phyloP scores from a whole-genome alignment of 2,329 filamentous ascomycete genomes.

The Hymenoscyphus infarciens region DNA sequence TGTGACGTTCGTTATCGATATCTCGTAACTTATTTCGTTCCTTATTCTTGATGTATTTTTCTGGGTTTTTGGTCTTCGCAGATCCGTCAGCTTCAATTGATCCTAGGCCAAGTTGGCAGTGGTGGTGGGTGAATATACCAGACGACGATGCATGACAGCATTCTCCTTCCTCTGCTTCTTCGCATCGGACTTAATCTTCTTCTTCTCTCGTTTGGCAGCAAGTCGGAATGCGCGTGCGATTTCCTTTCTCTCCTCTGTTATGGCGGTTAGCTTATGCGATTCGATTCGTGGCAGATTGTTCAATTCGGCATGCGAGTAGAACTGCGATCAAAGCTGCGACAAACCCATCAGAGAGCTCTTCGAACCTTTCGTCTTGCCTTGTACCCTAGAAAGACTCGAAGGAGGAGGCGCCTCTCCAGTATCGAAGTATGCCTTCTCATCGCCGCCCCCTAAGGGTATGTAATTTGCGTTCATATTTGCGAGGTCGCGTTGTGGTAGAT shows the following conservation, averaged over 20 bases:
- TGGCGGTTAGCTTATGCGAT: background rate
- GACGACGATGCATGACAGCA: slow-evolving; percentile 25
- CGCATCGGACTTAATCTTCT: slow-evolving; percentile 30
- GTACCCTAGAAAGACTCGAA: background rate
- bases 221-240: slow-evolving; percentile 25
- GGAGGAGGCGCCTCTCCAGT: background rate
- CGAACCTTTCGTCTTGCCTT: background rate
- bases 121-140: slow-evolving; percentile 16
- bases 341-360: background rate
- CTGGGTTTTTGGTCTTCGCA: slow-evolving; percentile 33
- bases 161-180: slow-evolving; percentile 30
- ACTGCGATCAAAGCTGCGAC: background rate
- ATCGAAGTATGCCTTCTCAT: slow-evolving; percentile 3
- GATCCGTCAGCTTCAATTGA: slow-evolving; percentile 3
- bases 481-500: background rate
- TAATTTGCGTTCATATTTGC: slow-evolving; percentile 16
- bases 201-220: slow-evolving; percentile 28
- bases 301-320: background rate
- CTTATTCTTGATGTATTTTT: slow-evolving; percentile 37
- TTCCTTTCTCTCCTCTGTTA: slow-evolving; percentile 25
- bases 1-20: slow-evolving; percentile 34
- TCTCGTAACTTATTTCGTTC: slow-evolving; percentile 34
- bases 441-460: slow-evolving; percentile 15
- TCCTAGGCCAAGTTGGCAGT: background rate
- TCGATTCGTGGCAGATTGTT: background rate